Evolutionary conservation across 805 yeast genomes (phyloP).

Genomic region (Cyberlindnera galapagoensis): DNA sequence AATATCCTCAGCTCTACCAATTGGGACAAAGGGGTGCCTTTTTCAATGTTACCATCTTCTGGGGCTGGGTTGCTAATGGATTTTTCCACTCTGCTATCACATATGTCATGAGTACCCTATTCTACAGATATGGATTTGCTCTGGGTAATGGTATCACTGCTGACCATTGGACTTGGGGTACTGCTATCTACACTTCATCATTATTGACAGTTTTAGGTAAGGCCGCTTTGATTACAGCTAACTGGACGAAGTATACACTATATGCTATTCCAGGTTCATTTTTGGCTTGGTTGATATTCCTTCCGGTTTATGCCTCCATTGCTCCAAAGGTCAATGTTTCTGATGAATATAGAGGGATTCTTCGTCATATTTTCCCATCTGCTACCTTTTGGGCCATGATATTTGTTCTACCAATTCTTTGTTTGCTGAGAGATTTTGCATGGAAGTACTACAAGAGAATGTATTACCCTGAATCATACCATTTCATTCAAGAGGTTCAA

Average conservation of each 20-base stretch:
- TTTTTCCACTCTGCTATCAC: slow-evolving; percentile 88
- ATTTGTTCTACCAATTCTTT: slow-evolving; percentile 67
- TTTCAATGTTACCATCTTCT: slow-evolving; percentile 84
- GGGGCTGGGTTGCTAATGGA: slow-evolving; percentile 97
- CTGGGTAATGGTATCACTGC: slow-evolving; percentile 63
- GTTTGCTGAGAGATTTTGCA: slow-evolving; percentile 78
- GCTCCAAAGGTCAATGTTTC: slow-evolving; percentile 85
- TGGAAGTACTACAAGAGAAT: slow-evolving; percentile 95
- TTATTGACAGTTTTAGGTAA: slow-evolving; percentile 87
- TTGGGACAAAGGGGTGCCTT: slow-evolving; percentile 86
- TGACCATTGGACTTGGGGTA: slow-evolving; percentile 95
- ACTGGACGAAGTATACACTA: slow-evolving; percentile 92
- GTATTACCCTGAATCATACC: slow-evolving; percentile 88
- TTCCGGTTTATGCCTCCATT: slow-evolving; percentile 79
- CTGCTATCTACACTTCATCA: slow-evolving; percentile 81
- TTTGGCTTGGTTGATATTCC: slow-evolving; percentile 71
- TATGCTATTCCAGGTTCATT: slow-evolving; percentile 95
- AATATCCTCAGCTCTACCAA: slow-evolving; percentile 89
- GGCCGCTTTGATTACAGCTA: slow-evolving; percentile 85
- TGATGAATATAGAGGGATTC: slow-evolving; percentile 75
- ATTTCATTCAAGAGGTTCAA: slow-evolving; percentile 94
- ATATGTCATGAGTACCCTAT: slow-evolving; percentile 62
- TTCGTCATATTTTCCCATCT: slow-evolving; percentile 70
- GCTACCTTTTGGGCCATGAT: slow-evolving; percentile 78
- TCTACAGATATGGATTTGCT: slow-evolving; percentile 63